Percentiles rank a stretch among this genome's conserved stretches.
Conservation (phyloP, 352 stramenopile species). For the Phytopythium oedochilum region DNA sequence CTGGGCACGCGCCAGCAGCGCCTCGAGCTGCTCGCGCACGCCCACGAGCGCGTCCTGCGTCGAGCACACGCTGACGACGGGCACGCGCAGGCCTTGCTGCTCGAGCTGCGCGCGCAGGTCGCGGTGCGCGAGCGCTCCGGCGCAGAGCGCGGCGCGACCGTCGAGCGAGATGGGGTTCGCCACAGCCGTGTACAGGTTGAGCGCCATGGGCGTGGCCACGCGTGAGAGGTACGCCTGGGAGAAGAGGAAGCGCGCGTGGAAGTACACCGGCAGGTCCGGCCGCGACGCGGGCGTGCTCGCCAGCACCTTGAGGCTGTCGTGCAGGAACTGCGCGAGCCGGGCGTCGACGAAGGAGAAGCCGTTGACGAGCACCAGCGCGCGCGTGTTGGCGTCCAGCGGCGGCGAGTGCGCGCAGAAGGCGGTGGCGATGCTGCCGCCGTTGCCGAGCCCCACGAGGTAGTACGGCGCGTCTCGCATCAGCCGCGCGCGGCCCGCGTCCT, state of each 20-base stretch:
- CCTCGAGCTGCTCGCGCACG: conserved; percentile 67
- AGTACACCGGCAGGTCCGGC: conserved; percentile 94
- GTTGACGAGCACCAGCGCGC: conserved; percentile 88
- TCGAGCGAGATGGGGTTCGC: conserved; percentile 92
- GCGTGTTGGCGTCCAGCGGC: conserved; percentile 48
- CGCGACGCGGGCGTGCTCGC: conserved; percentile 83
- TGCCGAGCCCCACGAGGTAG: conserved; percentile 91
- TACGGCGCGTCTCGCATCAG: conserved; percentile 83
- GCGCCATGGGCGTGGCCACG: conserved; percentile 91
- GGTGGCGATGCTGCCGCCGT: conserved; percentile 87
- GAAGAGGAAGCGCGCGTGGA: conserved; percentile 94
- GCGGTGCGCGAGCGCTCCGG: conserved; percentile 80
- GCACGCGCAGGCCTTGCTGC: conserved; percentile 49
- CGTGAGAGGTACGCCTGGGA: conserved; percentile 87
- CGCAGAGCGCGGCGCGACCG: conserved; percentile 87
- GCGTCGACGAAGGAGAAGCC: conserved; percentile 88
- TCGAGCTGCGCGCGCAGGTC: conserved; percentile 52
- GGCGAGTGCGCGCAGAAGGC: conserved; percentile 63
- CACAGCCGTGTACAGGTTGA: conserved; percentile 95
- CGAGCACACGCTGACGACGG: conserved; percentile 87
- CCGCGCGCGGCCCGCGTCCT: background rate
- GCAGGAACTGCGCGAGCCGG: conserved; percentile 89
- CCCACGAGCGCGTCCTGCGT: conserved; percentile 85
- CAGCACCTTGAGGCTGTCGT: conserved; percentile 95
- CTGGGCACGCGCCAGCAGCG: conserved; percentile 50